Conservation (phyloP, 192 early-diverging fungal genomes). For the Borealophlyctis nickersoniae region DNA sequence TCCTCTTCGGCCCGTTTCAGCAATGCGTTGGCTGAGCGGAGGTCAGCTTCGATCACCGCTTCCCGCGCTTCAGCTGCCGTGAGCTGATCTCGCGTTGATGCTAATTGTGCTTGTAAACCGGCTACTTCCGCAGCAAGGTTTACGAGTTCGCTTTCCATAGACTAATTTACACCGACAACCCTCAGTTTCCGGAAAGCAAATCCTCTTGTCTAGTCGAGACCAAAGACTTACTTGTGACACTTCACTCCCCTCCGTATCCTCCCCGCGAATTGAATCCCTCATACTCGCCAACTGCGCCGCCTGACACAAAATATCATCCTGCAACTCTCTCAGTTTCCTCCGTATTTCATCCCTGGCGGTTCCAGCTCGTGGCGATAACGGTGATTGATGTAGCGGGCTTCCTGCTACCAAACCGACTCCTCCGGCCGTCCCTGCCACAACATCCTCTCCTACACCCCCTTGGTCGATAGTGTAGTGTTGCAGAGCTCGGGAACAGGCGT, state of each 20-base stretch:
- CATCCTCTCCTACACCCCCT: too few species aligned
- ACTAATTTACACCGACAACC: conserved; percentile 9
- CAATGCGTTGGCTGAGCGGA: conserved; percentile 14
- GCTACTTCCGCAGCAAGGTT: conserved; percentile 15
- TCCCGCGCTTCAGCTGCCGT: conserved; percentile 31
- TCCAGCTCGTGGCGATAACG: too few species aligned
- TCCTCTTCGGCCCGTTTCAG: conserved; percentile 19
- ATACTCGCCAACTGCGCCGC: conserved; percentile 22
- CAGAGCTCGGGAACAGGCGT: conserved; percentile 24
- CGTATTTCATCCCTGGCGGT: conserved; percentile 32
- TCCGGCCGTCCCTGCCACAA: too few species aligned
- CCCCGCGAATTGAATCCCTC: conserved; percentile 1
- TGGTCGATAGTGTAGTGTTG: conserved; percentile 19
- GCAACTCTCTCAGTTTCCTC: conserved; percentile 31
- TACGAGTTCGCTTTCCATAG: conserved; percentile 28
- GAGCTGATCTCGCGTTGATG: conserved; percentile 14
- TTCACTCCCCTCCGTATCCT: conserved; percentile 15
- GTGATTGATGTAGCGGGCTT: too few species aligned
- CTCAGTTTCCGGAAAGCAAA: neutral
- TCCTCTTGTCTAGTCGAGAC: neutral
- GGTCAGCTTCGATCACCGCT: conserved; percentile 34
- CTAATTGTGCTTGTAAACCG: conserved; percentile 12
- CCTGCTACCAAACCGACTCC: too few species aligned
- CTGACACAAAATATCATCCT: conserved; percentile 48
- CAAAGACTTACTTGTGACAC: conserved; percentile 9